Conservation (phyloP, 345 rosid species). For the Cardamine chenopodiifolia region DNA sequence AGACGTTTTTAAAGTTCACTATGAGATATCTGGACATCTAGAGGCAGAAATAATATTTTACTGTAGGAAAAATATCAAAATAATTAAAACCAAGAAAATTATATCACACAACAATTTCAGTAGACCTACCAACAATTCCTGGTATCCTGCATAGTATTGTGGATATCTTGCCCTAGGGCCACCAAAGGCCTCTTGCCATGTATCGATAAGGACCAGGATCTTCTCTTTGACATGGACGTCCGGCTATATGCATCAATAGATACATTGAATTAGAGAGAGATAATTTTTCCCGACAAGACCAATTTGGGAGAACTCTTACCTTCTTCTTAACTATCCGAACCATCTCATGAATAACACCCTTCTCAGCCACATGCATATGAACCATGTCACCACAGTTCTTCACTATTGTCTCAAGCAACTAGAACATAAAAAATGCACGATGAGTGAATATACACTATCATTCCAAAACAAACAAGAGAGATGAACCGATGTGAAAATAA, state of each 20-base stretch:
- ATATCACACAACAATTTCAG: slow-evolving; percentile 14
- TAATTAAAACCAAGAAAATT: background rate
- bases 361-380: slow-evolving; percentile 99
- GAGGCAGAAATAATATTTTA: slow-evolving; percentile 22
- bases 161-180: slow-evolving; percentile 98
- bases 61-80: background rate
- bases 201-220: slow-evolving; percentile 81
- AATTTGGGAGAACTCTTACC: slow-evolving; percentile 53
- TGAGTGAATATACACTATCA: slow-evolving; percentile 15
- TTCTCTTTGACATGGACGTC: slow-evolving; percentile 93
- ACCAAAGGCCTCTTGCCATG: slow-evolving; percentile 99
- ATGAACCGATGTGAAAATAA: slow-evolving; percentile 14
- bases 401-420: slow-evolving; percentile 95
- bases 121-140: slow-evolving; percentile 88
- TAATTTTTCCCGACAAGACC: slow-evolving; percentile 20
- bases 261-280: slow-evolving; percentile 39
- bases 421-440: slow-evolving; percentile 33
- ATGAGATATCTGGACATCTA: slow-evolving; percentile 14
- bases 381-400: slow-evolving; percentile 99
- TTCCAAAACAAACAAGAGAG: slow-evolving; percentile 16
- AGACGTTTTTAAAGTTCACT: background rate
- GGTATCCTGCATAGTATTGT: slow-evolving; percentile 94
- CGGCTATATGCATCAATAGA: slow-evolving; percentile 57
- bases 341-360: slow-evolving; percentile 94
- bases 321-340: slow-evolving; percentile 88